These are phyloP conservation scores for Fusarium subglutinans DNA, from an alignment of 2,329 filamentous ascomycete genomes.

Conservation along the genomic window DNA sequence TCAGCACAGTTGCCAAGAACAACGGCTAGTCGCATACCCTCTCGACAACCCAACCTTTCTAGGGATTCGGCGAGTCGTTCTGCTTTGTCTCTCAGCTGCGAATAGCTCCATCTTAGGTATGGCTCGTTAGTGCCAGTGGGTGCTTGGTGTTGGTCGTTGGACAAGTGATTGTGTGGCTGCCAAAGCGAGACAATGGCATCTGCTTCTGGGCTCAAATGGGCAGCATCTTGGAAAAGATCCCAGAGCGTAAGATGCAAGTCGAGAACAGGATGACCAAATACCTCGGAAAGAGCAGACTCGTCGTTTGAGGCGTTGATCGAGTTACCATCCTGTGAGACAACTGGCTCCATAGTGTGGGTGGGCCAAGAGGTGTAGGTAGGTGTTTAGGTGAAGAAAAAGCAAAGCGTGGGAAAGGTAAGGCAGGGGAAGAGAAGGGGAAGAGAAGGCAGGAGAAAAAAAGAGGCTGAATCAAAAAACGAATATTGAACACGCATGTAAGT, in stretches of 20 bases:
- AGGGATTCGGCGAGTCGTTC: constrained; percentile 41
- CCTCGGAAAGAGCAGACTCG: constrained; percentile 37
- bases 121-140: not conserved
- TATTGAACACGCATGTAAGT: constrained; percentile 29
- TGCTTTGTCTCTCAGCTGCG: constrained; percentile 37
- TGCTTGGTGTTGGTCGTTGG: not conserved
- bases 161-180: constrained; percentile 37
- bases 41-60: constrained; percentile 33
- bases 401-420: not conserved
- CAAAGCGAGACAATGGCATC: constrained; percentile 51
- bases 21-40: constrained; percentile 45
- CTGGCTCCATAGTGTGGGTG: constrained; percentile 16
- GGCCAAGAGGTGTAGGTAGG: not conserved
- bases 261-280: constrained; percentile 40
- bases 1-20: constrained; percentile 51
- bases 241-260: constrained; percentile 46
- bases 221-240: constrained; percentile 46
- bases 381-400: not conserved
- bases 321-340: constrained; percentile 11
- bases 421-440: not conserved
- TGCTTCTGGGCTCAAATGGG: constrained; percentile 41
- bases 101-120: constrained; percentile 46
- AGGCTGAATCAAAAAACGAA: constrained; percentile 33
- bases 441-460: not conserved
- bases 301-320: not conserved